A percentile compares a stretch with the other conserved stretches of the same genome.
Evolutionary conservation across 225 moss, liverwort and hornwort genomes (phyloP).

Genomic region (Physcomitrellopsis africana): DNA sequence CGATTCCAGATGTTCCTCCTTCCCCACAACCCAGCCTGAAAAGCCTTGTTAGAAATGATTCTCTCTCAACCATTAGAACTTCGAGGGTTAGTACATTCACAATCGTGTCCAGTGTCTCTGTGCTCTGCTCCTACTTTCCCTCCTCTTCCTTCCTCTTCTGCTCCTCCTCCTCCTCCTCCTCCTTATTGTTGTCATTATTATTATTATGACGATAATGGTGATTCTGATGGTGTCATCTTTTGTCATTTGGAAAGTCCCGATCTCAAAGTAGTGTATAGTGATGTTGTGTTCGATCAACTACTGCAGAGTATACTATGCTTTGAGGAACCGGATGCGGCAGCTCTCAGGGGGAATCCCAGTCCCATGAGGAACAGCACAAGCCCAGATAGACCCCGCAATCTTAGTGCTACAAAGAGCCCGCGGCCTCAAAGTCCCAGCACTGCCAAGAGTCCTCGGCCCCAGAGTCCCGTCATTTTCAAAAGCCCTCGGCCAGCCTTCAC

Average conservation of each 20-base stretch:
- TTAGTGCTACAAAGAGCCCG: no score
- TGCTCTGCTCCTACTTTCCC: no score
- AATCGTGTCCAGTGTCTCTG: neutral
- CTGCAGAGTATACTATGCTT: constrained; percentile 26
- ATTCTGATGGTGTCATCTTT: no score
- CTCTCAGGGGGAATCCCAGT: constrained; percentile 29
- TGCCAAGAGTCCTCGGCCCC: constrained; percentile 33
- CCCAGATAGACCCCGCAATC: constrained; percentile 1
- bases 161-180: no score
- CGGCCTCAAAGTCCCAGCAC: constrained; percentile 3
- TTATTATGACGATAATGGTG: no score
- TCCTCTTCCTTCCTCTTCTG: no score
- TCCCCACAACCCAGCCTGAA: constrained; percentile 53
- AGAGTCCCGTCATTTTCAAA: constrained; percentile 19
- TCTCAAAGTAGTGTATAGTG: no score
- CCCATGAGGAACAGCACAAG: constrained; percentile 18
- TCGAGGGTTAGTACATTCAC: constrained; percentile 40
- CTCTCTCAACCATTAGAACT: constrained; percentile 51
- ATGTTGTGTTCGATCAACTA: neutral
- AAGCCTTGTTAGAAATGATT: constrained; percentile 48
- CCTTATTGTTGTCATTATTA: no score
- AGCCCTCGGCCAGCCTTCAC: constrained; percentile 29
- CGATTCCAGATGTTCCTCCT: constrained; percentile 66
- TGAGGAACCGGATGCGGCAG: constrained; percentile 7
- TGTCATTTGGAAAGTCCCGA: no score